phyloP scores from a whole-genome alignment of 202 grass and related monocot genomes.

The Zoysia matrella region DNA sequence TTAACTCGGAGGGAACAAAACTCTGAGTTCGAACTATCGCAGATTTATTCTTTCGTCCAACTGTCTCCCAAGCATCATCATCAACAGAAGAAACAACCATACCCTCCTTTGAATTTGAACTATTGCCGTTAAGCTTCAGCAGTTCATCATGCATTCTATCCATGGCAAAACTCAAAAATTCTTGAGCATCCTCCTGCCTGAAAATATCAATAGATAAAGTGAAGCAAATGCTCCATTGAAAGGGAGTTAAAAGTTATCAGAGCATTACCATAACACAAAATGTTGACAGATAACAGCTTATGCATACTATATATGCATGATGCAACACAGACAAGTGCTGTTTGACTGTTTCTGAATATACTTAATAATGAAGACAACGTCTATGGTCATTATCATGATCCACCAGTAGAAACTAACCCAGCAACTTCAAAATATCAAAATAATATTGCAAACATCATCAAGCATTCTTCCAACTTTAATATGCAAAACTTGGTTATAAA shows the following conservation, averaged over 20 bases:
- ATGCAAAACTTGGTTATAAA: background rate
- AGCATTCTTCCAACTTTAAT: constrained; percentile 9
- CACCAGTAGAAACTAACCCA: background rate
- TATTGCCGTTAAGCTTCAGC: constrained; percentile 73
- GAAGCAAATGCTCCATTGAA: constrained; percentile 28
- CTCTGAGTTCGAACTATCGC: constrained; percentile 88
- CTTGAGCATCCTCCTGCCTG: constrained; percentile 99
- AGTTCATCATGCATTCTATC: constrained; percentile 97
- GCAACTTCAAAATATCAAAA: background rate
- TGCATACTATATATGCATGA: background rate
- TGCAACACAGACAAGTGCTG: background rate
- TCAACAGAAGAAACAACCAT: constrained; percentile 72
- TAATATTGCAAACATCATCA: background rate
- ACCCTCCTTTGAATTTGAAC: constrained; percentile 60
- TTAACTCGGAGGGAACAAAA: constrained; percentile 83
- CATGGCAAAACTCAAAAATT: constrained; percentile 91
- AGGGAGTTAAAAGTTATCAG: background rate
- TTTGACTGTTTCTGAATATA: background rate
- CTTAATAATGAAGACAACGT: constrained; percentile 23
- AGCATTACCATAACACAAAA: background rate
- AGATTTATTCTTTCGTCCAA: constrained; percentile 94
- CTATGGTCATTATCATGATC: constrained; percentile 1
- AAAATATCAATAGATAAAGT: constrained; percentile 46
- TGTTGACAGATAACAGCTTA: constrained; percentile 10
- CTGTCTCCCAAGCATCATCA: constrained; percentile 27